Base-by-base conservation (phyloP, 352 stramenopile genomes). In the Globisporangium barbulae region DNA sequence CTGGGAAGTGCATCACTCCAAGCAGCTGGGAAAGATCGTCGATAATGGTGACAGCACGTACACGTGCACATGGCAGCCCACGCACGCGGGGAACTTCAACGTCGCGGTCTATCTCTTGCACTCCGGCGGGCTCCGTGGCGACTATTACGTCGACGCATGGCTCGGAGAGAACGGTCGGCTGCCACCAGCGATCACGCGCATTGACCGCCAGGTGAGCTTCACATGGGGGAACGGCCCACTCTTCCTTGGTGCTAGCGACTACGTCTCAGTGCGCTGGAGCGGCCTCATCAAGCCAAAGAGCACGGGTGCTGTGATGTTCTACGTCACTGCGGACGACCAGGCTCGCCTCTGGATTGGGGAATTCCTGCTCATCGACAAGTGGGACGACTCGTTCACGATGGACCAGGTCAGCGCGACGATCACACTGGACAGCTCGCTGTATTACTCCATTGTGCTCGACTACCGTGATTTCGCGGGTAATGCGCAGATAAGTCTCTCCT, bases 191-290 rank as follows among this genome's bases (percentile, higher is more conserved):
- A 57, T 81, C 28, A 73, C 71, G 8, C 81, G 85, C 2, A 79
- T 91, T 42, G 85, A 93, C 69, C 71, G 71, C 4, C 61, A 84
- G 28, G 56, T 92, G 5, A 94, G 91, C 57, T 93, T 93, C 53
- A 91, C 81, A 33, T 92, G 85, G 84, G 73, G 69, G 15, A 66
- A 39, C 25, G 83, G 80, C 0, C 48, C 79, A 15, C 44, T 82
- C 2, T 87, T 90, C 55, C 63, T 74, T 44, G 78, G 74, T 1
- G 71, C 74, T 6, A 79, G 67, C 2, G 83, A 84, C 47, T 89
- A 88, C 67, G 67, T 81, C 0, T 83, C 76, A 1, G 75, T 88
- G 10, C 78, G 83, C 6, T 94, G 85, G 85, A 87, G 60, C 50
- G 85, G 85, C 8, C 78, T 75, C 13, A n/a, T 94, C 6, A 86